phyloP scores from a whole-genome alignment of 2,329 filamentous ascomycete species.

The Fusarium solani-melongenae region DNA sequence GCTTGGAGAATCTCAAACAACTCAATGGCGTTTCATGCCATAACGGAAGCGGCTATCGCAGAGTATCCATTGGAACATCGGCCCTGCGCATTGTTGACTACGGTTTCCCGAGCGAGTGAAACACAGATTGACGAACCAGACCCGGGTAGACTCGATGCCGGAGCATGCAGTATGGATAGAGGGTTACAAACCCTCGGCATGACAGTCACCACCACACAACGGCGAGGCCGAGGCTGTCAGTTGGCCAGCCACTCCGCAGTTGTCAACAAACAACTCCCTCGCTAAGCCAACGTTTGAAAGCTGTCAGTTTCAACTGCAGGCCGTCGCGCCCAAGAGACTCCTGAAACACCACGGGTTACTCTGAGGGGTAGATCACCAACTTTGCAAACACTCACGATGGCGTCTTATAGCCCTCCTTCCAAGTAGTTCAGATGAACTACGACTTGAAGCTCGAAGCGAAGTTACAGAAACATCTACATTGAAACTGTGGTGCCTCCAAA shows the following conservation, averaged over 20 bases:
- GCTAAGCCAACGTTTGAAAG: neutral
- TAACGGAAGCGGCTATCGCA: constrained; percentile 20
- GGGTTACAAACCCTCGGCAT: neutral
- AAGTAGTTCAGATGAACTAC: neutral
- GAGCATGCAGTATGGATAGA: neutral
- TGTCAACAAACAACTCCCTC: neutral
- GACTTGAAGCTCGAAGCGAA: neutral
- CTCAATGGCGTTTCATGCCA: constrained; percentile 28
- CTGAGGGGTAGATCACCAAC: constrained; percentile 16
- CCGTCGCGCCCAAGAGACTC: constrained; percentile 18
- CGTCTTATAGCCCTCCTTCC: neutral
- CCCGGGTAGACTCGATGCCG: neutral
- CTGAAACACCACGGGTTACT: constrained; percentile 26
- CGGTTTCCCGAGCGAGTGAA: constrained; percentile 3
- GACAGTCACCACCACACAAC: neutral
- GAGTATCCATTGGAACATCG: constrained; percentile 33
- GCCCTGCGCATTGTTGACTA: constrained; percentile 6
- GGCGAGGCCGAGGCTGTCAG: neutral
- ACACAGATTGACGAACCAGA: neutral
- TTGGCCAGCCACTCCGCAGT: neutral
- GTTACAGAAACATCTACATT: neutral
- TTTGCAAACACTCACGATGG: constrained; percentile 25
- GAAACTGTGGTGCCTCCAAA: constrained; percentile 29
- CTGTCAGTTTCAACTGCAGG: constrained; percentile 11
- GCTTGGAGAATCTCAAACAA: constrained; percentile 29